Base-by-base conservation (phyloP, 495 filamentous ascomycete species). In the Penicillium subrubescens region DNA sequence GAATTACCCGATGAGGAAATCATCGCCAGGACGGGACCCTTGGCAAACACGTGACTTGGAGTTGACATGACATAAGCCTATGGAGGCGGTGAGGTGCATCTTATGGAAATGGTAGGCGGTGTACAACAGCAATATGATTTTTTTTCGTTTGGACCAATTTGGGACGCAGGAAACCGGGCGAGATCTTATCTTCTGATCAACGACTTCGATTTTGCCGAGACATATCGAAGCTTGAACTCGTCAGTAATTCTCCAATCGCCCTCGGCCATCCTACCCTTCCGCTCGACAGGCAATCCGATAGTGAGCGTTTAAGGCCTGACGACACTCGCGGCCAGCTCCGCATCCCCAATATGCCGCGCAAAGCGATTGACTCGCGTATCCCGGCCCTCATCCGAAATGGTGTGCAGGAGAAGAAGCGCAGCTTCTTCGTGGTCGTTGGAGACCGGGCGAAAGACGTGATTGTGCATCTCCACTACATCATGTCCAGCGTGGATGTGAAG, bases 401-500 rank as follows among this genome's bases (percentile, higher is more conserved):
- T 60, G 85, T 95, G 56, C 92, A 96, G 79, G 92, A 97, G 75
- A 97, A 97, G 84, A 97, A 98, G 81, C 87, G 96, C 70, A 95
- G 91, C 78, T 97, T 99, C 81, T 94, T 99, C 77, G 90, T 98
- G 58, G 87, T 99, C 5, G 96, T 99, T 27, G 96, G 96, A 59
- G 96, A 99, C 74, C 88, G 88, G 61, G 90, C 94, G 62, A 99
- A 99, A 77, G 96, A 98, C 86, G 93, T 94, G 64, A 98, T 98
- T 72, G 90, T 97, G 53, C 88, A 97, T 73, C 83, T 99, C 39
- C 93, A 98, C 78, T 92, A 94, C 70, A 96, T 99, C 69, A 89
- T 97, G 81, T 92, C 93, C 53, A 89, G 86, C 67, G 88, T 89
- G 70, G 92, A 97, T 73, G 84, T 97, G 64, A 96, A 95, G 78